A percentile compares a stretch with the other conserved stretches of the same genome.
Evolutionary conservation across 164 flowering plant genomes (phyloP).

Genomic region (Saururus chinensis): DNA sequence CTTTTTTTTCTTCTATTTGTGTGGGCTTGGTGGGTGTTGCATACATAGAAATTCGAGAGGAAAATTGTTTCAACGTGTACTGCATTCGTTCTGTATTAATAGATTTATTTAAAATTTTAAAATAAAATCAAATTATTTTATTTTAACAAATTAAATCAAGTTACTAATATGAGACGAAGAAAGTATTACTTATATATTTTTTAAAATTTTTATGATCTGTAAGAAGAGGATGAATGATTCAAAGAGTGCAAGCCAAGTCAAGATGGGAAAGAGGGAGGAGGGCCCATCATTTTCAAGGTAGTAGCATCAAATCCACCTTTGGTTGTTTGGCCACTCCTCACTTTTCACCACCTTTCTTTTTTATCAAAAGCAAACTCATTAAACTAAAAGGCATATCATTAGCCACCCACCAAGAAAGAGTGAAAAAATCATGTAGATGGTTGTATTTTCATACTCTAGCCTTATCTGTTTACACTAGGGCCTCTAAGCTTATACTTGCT

Average conservation of each 20-base stretch:
- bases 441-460: background rate
- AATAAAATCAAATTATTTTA: too few species aligned
- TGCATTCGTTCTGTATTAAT: too few species aligned
- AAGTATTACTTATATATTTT: too few species aligned
- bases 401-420: background rate
- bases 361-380: background rate
- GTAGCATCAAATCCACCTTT: background rate
- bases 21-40: background rate
- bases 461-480: background rate
- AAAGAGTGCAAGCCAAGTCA: background rate
- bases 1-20: background rate
- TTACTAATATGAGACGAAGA: too few species aligned
- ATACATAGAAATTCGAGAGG: background rate
- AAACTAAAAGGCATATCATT: background rate
- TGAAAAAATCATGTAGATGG: too few species aligned
- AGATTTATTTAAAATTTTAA: too few species aligned
- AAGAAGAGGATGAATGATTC: background rate
- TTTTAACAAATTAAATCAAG: too few species aligned
- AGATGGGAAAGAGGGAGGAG: background rate
- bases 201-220: too few species aligned
- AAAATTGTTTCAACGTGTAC: background rate
- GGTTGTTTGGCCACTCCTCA: background rate
- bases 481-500: too few species aligned
- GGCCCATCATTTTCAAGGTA: background rate
- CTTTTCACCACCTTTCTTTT: background rate